These are phyloP conservation scores for Penicillium sclerotigenum DNA, from an alignment of 2,329 filamentous ascomycete species.

Conservation along the genomic window DNA sequence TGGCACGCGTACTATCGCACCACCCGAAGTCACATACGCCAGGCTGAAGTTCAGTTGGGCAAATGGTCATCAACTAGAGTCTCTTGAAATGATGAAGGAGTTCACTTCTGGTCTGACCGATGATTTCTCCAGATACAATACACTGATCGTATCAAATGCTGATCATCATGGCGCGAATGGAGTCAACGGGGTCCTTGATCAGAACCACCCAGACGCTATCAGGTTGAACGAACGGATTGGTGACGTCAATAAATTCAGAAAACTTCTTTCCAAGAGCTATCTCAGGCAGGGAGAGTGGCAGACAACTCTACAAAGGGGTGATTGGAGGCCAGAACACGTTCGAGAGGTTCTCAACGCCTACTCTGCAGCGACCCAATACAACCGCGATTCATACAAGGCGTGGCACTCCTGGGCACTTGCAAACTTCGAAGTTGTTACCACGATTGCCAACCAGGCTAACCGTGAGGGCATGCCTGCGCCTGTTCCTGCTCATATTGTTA, in stretches of 20 bases:
- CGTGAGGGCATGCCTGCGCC: slow-evolving; percentile 49
- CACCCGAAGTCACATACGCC: slow-evolving; percentile 88
- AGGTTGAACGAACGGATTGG: slow-evolving; percentile 41
- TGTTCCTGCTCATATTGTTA: slow-evolving; percentile 65
- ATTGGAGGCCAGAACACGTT: slow-evolving; percentile 84
- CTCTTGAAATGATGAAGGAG: slow-evolving; percentile 59
- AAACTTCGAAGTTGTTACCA: slow-evolving; percentile 96
- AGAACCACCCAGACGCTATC: slow-evolving; percentile 39
- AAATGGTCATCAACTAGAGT: slow-evolving; percentile 64
- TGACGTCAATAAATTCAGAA: slow-evolving; percentile 57
- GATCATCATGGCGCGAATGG: slow-evolving; percentile 46
- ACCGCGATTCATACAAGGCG: slow-evolving; percentile 95
- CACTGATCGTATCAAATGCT: slow-evolving; percentile 36
- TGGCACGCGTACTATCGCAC: slow-evolving; percentile 40
- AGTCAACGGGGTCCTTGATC: slow-evolving; percentile 47
- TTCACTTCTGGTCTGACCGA: slow-evolving; percentile 61
- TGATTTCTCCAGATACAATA: slow-evolving; percentile 52
- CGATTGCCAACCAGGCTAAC: slow-evolving; percentile 65
- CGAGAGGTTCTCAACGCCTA: slow-evolving; percentile 90
- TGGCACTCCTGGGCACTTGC: slow-evolving; percentile 99
- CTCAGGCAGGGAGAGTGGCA: slow-evolving; percentile 97
- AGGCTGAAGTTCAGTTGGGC: slow-evolving; percentile 97
- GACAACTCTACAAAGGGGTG: slow-evolving; percentile 75
- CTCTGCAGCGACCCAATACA: slow-evolving; percentile 86
- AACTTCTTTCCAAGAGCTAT: slow-evolving; percentile 89